A percentile compares a stretch with the other conserved stretches of the same genome.
phyloP scores from a whole-genome alignment of 257 asterid species.

The Solanum chmielewskii region DNA sequence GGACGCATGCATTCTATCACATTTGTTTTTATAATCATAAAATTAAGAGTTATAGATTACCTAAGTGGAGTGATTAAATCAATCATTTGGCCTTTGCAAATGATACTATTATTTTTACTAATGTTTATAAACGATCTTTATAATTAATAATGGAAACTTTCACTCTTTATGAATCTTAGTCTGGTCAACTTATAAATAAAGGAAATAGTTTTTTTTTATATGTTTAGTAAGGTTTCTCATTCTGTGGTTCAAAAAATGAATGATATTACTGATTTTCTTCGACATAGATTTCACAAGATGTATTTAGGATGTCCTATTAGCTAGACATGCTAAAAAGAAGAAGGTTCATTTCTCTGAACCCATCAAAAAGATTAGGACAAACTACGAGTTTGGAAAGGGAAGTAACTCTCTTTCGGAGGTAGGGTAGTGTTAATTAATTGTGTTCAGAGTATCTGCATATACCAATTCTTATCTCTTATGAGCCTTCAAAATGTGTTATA shows the following conservation, averaged over 20 bases:
- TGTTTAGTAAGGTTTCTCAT: not conserved
- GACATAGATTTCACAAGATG: not conserved
- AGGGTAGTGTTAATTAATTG: not conserved
- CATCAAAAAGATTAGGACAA: not conserved
- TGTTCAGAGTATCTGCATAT: not conserved
- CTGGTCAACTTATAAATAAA: not conserved
- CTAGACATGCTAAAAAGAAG: not conserved
- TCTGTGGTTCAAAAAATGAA: not conserved
- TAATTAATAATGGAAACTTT: too few relatives aligned
- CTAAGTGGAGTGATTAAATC: not conserved
- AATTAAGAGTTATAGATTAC: not conserved
- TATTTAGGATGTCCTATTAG: not conserved
- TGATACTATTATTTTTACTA: not conserved
- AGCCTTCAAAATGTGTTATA: not conserved
- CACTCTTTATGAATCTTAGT: not conserved
- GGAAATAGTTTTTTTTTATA: not conserved
- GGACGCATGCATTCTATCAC: not conserved
- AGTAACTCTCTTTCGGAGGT: not conserved
- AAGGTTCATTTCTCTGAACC: not conserved
- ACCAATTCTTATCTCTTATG: not conserved
- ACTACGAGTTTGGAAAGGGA: not conserved
- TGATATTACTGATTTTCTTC: not conserved
- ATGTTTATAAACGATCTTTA: not conserved
- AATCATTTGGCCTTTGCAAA: not conserved
- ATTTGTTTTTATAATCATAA: too few relatives aligned